phyloP scores from a whole-genome alignment of 805 yeast genomes.

The Zygoascus tannicola region DNA sequence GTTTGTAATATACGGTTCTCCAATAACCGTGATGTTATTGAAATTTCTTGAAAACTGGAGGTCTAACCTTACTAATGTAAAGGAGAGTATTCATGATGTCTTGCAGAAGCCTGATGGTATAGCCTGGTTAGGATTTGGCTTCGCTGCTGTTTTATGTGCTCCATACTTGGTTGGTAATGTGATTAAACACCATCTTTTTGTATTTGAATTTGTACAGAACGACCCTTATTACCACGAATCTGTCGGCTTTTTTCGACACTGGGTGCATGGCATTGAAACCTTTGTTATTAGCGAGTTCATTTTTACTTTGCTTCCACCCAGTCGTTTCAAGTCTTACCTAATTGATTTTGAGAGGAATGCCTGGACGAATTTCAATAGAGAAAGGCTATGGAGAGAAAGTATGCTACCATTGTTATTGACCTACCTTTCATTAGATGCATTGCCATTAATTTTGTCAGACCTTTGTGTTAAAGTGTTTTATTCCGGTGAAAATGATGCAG shows the following conservation, averaged over 20 bases:
- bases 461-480: background rate
- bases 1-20: background rate
- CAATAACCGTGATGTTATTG: background rate
- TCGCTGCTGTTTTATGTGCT: background rate
- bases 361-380: background rate
- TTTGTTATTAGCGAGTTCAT: background rate
- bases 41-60: background rate
- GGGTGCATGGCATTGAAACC: background rate
- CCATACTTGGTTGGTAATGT: background rate
- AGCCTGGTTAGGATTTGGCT: background rate
- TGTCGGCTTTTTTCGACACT: background rate
- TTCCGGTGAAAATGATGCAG: background rate
- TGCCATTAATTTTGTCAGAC: background rate
- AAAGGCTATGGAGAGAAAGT: background rate
- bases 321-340: background rate
- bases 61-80: background rate
- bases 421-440: background rate
- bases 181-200: background rate
- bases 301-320: background rate
- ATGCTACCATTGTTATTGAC: background rate
- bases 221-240: background rate
- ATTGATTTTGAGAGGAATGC: background rate
- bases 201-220: background rate
- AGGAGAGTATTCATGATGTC: background rate
- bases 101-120: background rate